Percentiles rank a stretch among this genome's conserved stretches.
These are phyloP conservation scores for Apiospora aurea DNA, from an alignment of 2,329 filamentous ascomycete species.

Conservation along the genomic window DNA sequence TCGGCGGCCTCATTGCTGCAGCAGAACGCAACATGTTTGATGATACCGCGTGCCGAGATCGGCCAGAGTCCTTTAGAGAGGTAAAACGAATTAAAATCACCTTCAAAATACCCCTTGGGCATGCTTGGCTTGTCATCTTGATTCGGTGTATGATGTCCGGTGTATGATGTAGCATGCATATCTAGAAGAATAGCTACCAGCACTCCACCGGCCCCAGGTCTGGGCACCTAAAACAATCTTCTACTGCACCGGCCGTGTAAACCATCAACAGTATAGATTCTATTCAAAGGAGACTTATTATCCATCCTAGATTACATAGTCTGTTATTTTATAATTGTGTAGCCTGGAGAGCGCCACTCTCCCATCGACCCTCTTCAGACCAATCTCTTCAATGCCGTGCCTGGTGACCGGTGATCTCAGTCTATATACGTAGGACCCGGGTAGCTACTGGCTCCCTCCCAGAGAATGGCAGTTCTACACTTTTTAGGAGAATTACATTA, in stretches of 20 bases:
- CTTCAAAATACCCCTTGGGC: background rate
- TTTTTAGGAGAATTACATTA: background rate
- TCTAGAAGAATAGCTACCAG: background rate
- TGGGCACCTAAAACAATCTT: background rate
- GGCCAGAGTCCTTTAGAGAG: background rate
- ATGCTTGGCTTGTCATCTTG: background rate
- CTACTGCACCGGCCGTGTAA: background rate
- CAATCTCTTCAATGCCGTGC: background rate
- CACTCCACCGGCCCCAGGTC: background rate
- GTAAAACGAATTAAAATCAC: conserved; percentile 29
- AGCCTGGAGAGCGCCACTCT: background rate
- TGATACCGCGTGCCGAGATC: conserved; percentile 10
- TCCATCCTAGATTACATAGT: background rate
- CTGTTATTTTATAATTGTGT: too few relatives aligned
- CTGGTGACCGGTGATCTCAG: background rate
- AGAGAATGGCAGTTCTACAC: background rate
- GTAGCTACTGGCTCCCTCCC: background rate
- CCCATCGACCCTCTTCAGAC: background rate
- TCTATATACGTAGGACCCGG: background rate
- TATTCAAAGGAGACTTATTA: background rate
- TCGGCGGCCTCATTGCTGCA: conserved; percentile 1
- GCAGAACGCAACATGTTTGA: background rate
- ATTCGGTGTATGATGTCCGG: background rate
- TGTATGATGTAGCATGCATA: background rate
- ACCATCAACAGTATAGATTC: background rate